phyloP scores from a whole-genome alignment of 768 basidiomycete genomes.

The Phlebiopsis flavidoalba region DNA sequence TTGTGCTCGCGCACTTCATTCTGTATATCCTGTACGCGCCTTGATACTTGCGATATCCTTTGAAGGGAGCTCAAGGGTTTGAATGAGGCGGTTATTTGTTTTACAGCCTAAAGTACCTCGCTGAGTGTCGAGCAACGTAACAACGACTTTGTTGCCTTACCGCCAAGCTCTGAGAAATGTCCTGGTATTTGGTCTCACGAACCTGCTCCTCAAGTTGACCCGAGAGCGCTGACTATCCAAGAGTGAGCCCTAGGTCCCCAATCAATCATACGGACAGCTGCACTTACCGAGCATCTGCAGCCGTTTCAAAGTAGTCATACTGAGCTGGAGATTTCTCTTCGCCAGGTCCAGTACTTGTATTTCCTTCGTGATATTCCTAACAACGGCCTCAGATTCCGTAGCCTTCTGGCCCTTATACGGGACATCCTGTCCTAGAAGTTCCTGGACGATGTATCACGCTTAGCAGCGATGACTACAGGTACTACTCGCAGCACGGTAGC shows the following conservation, averaged over 20 bases:
- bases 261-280: background rate
- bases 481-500: background rate
- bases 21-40: constrained; percentile 76
- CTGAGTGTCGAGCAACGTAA: background rate
- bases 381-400: constrained; percentile 94
- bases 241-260: background rate
- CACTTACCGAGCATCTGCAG: constrained; percentile 89
- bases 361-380: constrained; percentile 92
- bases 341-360: constrained; percentile 92
- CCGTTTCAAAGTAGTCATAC: constrained; percentile 86
- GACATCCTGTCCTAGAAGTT: constrained; percentile 91
- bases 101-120: constrained; percentile 60
- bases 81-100: constrained; percentile 78
- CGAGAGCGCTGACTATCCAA: constrained; percentile 65
- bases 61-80: constrained; percentile 74
- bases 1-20: constrained; percentile 72
- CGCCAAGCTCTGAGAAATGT: constrained; percentile 77
- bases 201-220: constrained; percentile 77
- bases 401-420: constrained; percentile 91
- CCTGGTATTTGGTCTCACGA: constrained; percentile 72
- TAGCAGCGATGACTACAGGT: background rate
- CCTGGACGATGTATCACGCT: constrained; percentile 39
- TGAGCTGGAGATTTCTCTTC: constrained; percentile 86
- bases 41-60: constrained; percentile 72
- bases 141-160: constrained; percentile 36